Base-by-base conservation (phyloP, 202 grass and related monocot species). In the Elaeis oleifera region DNA sequence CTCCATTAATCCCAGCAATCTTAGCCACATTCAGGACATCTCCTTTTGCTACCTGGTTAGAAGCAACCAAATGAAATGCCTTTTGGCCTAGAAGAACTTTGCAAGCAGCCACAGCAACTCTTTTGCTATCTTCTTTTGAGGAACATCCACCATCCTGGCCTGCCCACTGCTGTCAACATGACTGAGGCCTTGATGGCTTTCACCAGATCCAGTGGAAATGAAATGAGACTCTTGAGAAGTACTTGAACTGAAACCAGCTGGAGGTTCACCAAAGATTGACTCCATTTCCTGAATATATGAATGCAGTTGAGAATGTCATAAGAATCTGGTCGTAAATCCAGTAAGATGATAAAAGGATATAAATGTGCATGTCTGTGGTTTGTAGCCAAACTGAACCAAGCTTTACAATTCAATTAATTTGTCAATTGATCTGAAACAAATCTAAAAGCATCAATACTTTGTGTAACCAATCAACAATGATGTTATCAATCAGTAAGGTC, bases 71-170 rank as follows among this genome's bases (percentile, higher is more conserved):
- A 27, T 87, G 36, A 68, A 86, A 97, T 16, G 82, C 92, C 74
- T 83, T 69, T 23, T 74, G 70, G 6, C 84, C 84, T 27, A 96
- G 60, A 32, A 97, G 77, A 17, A 97, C 92, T 74, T 63, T 91
- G 68, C 87, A 90, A 16, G 74, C 80, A 22, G 87, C 87, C 65
- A 97, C 22, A 60, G 92, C 84, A 5, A 78, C 79, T 81, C 92
- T 85, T 69, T 71, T 89, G 15, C 69, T 89, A 51, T 91, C 87
- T 56, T 76, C 50, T 77, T 97, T 97, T 1, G 78, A 71, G 31
- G 84, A 97, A 97, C 70, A 65, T 97, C 87, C 66, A 97, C 88
- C 92, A 97, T 97, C 76, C 72, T 89, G 4, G 92, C 88, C 36
- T 91, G 79, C 1, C 88, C 88, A 20, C 76, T 72, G 6, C 58